A percentile compares a stretch with the other conserved stretches of the same genome.
phyloP scores from a whole-genome alignment of 148 eudicot genomes.

The Nyssa sinensis region DNA sequence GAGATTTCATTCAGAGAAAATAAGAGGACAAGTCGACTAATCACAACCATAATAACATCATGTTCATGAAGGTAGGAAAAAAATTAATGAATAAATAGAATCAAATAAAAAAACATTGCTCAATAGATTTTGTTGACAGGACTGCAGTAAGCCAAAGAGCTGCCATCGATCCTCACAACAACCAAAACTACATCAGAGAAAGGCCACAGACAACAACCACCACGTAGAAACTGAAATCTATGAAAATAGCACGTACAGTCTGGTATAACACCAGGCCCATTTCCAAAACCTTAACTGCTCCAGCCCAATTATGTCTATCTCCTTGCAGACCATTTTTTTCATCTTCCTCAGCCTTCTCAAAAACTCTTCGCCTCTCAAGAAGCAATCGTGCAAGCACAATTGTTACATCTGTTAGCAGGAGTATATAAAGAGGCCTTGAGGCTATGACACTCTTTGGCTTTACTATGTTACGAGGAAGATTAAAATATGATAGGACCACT shows the following conservation, averaged over 20 bases:
- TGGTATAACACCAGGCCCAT: slow-evolving; percentile 59
- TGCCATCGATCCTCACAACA: too few relatives aligned
- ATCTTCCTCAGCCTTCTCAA: slow-evolving; percentile 18
- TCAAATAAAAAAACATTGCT: not conserved
- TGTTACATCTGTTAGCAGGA: slow-evolving; percentile 41
- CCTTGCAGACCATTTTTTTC: not conserved
- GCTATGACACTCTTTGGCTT: slow-evolving; percentile 14
- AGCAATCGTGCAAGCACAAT: slow-evolving; percentile 33
- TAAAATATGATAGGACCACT: slow-evolving; percentile 31
- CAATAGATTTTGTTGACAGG: not conserved
- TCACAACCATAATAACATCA: not conserved
- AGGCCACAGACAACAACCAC: slow-evolving; percentile 56
- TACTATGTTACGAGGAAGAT: slow-evolving; percentile 18
- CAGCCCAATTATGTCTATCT: slow-evolving; percentile 37
- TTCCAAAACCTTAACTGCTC: slow-evolving; percentile 53
- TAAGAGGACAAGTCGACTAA: not conserved
- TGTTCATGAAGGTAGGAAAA: not conserved
- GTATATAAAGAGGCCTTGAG: slow-evolving; percentile 40
- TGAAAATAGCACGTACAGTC: slow-evolving; percentile 51
- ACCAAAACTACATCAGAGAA: slow-evolving; percentile 31
- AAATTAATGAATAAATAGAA: not conserved
- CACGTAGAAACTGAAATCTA: slow-evolving; percentile 60
- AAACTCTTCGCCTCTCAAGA: slow-evolving; percentile 29
- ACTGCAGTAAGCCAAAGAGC: not conserved
- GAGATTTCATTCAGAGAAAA: slow-evolving; percentile 1